Base-by-base conservation (phyloP, 2,329 filamentous ascomycete genomes). In the Fusarium globosum region DNA sequence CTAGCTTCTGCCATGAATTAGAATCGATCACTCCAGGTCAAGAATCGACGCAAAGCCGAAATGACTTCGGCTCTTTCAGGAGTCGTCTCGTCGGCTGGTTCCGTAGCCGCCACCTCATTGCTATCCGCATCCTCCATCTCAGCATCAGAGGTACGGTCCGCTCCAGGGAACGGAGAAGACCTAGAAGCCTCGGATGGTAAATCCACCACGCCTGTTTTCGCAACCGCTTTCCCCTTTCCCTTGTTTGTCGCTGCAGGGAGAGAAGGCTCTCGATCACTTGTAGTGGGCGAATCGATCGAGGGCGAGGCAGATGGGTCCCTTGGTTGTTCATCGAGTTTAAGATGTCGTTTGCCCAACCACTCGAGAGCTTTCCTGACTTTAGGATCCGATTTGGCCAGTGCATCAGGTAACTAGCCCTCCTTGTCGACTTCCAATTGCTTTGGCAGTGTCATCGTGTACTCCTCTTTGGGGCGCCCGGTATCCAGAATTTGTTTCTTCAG, bases 351-450 rank as follows among this genome's bases (percentile, higher is more conserved):
- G 9, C 7, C 8, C 49, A 52, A 26, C 12, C 36, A 36, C 6
- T 52, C 49, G 5, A 52, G 23, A 1, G n/a, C 23, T 8, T 26
- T 15, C 33, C 7, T 15, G n/a, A 21, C 20, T 1, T 3, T 26
- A 8, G 23, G 3, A 3, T 36, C n/a, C 18, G 33, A 18, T 12
- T 15, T 0, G 13, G 4, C 6, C 18, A 52, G 9, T 1, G 11
- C 14, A 36, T 2, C 49, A 36, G 49, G 49, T 7, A 52, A 20
- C n/a, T 26, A 36, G 49, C 49, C 49, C 1, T 12, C 20, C 4
- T 1, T 12, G 13, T 36, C 21, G n/a, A 36, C n/a, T 26, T 26
- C 13, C 9, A 10, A 14, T 20, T 4, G 20, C n/a, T 20, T 23
- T 16, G n/a, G 49, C 18, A 15, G n/a, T 8, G n/a, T 11, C n/a